Base-by-base conservation (phyloP, 73 alveolate species). In the Paramecium octaurelia region DNA sequence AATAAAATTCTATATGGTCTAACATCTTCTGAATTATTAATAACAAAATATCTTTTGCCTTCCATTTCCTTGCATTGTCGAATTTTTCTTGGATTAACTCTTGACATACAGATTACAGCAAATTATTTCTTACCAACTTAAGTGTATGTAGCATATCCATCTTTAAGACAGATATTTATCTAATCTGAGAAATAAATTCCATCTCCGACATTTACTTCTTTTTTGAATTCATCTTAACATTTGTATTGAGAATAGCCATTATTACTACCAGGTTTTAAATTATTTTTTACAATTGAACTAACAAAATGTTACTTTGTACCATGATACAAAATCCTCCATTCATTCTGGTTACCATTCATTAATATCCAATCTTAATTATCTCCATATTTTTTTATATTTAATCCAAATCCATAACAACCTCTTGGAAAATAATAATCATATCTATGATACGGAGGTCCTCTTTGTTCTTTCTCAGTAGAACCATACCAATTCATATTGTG, bases 1-100 rank as follows among this genome's bases (percentile, higher is more conserved):
- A 76, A 42, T 18, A 76, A 76, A 38, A 76, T 35, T 18, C 89
- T 76, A 18, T 76, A 76, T 6, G 89, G 89, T 42, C 89, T 35
- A 43, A 76, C 42, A 43, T 76, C 70, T 42, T 35, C 35, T 7
- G 71, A 16, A 2, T 76, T 18, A 43, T 76, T 76, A 4, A 76
- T 70, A 11, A 76, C 89, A 76, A 76, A 76, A 20, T 76, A 76
- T 3, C n/a, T n/a, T n/a, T n/a, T 18, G 8, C 31, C 31, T 0
- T 8, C 6, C 64, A 27, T 18, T n/a, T 8, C 64, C 1, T 4
- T 1, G 48, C 46, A 2, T 18, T 76, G 21, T 76, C 42, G 36
- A 21, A 36, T 58, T 7, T 57, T 31, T 9, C 14, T 42, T 24
- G 89, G 89, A 7, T 58, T 76, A 1, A 34, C 64, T 76, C 89